phyloP scores from a whole-genome alignment of 768 basidiomycete genomes.

The Cubamyces lactineus region DNA sequence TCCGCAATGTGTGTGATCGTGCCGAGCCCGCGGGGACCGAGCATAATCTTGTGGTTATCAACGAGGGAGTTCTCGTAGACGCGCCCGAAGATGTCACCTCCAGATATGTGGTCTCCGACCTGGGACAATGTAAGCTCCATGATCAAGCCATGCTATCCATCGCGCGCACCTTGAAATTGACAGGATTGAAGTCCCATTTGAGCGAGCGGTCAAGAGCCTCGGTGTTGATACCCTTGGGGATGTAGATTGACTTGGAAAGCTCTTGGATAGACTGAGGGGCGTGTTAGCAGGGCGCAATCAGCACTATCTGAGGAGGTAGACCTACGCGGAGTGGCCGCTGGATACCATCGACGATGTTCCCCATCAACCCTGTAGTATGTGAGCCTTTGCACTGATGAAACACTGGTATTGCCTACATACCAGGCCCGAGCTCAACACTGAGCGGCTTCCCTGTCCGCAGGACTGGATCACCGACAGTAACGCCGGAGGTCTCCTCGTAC shows the following conservation, averaged over 20 bases:
- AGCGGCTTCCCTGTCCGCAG: slow-evolving; percentile 97
- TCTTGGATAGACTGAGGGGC: slow-evolving; percentile 81
- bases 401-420: slow-evolving; percentile 46
- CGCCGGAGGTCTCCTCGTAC: slow-evolving; percentile 98
- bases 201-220: slow-evolving; percentile 86
- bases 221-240: slow-evolving; percentile 98
- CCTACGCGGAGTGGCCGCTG: slow-evolving; percentile 88
- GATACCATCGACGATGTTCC: slow-evolving; percentile 98
- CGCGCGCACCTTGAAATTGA: slow-evolving; percentile 65
- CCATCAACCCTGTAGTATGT: slow-evolving; percentile 78
- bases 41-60: slow-evolving; percentile 96
- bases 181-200: slow-evolving; percentile 94
- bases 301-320: slow-evolving; percentile 16
- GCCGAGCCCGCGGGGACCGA: slow-evolving; percentile 90
- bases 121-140: slow-evolving; percentile 33
- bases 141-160: slow-evolving; percentile 11
- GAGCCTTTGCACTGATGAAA: slow-evolving; percentile 6
- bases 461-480: slow-evolving; percentile 98
- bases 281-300: slow-evolving; percentile 16
- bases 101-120: slow-evolving; percentile 97
- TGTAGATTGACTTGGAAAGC: slow-evolving; percentile 98
- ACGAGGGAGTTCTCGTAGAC: slow-evolving; percentile 98
- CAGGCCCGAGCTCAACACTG: slow-evolving; percentile 96
- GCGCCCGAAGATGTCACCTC: slow-evolving; percentile 93
- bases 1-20: slow-evolving; percentile 93